Base-by-base conservation (phyloP, 2,329 filamentous ascomycete genomes). In the Paraconiothyrium sp. region DNA sequence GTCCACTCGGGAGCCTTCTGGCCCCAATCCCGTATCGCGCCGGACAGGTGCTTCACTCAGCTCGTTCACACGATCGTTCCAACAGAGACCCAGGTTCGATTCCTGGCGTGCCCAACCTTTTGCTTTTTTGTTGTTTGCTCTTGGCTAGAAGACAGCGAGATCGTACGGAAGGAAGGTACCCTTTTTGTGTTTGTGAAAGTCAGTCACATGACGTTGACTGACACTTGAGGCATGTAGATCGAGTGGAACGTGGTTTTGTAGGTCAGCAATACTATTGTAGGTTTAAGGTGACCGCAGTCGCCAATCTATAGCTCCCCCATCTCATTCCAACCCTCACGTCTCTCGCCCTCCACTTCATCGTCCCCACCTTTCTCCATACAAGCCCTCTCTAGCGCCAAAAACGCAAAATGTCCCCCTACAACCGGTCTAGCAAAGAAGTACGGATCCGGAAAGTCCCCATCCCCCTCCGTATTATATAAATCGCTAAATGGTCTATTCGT, bases 321-420 rank as follows among this genome's bases (percentile, higher is more conserved):
- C 16, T 24, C 20, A 22, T 44, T 2, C n/a, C 8, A 44, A 24
- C 20, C n/a, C 20, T 44, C 41, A 24, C 20, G 20, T 20, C 20
- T 20, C 20, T 20, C 1, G 10, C 20, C 20, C 39, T 10, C 10
- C 41, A 13, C 34, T 16, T 13, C 50, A n/a, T 8, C 22, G 1
- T 22, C n/a, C 30, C 2, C 34, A 13, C 24, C 14, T 16, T 13
- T 24, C 35, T 8, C 35, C 13, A 30, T 24, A 24, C 93, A 96
- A 27, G 92, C 92, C 70, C 90, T 85, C 79, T 93, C 90, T 49
- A 96, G 80, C n/a, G 92, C 90, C 74, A 97, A 81, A 73, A 93
- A 92, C 2, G 92, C 90, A 83, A 95, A 97, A 80, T 95, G 92
- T 0, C 91, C 92, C 14, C 93, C 93, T 16, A 94, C 89, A 4